Base-by-base conservation (phyloP, 2,329 filamentous ascomycete species). In the Trichophyton rubrum region DNA sequence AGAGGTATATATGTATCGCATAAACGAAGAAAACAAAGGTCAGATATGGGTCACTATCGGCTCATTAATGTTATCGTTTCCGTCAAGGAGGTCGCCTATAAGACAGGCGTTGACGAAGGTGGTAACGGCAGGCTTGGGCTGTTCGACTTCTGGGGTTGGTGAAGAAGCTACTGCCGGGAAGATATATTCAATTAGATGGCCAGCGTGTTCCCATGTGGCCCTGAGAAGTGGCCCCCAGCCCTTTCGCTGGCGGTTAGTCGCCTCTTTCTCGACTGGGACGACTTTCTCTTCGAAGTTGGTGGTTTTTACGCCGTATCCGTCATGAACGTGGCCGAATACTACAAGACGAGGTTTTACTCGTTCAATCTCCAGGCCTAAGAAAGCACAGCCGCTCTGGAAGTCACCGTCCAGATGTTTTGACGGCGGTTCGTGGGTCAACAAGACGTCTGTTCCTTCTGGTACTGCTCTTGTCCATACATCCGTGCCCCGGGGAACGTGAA, bases 241-340 rank as follows among this genome's bases (percentile, higher is more conserved):
- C 11, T 40, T 57, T 41, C 35, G 33, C 17, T 20, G 33, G 17
- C 27, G 35, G 13, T 24, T 15, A 27, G 35, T 24, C 35, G 22
- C 35, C 7, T 27, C 35, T 57, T 57, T 35, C 55, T 41, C 33
- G 17, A 43, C 35, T 57, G 55, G 40, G 3, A 43, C 35, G 13
- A 57, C 35, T 41, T 27, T 17, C 20, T 40, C 33, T 17, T 57
- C 35, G 6, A 62, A 20, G 13, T 49, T 24, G 27, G 41, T 59
- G 13, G 35, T 40, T 22, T 63, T 41, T 15, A 59, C 20, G 24
- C 57, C 62, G 59, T 63, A 68, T 15, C 65, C 65, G 11, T 56
- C 62, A 60, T 68, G 68, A 27, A 69, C 65, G 61, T 68, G 66
- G 3, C 65, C 66, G 61, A 67, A 69, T 15, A 68, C 63, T 40